phyloP scores from a whole-genome alignment of 768 basidiomycete genomes.

The Suillus variegatus region DNA sequence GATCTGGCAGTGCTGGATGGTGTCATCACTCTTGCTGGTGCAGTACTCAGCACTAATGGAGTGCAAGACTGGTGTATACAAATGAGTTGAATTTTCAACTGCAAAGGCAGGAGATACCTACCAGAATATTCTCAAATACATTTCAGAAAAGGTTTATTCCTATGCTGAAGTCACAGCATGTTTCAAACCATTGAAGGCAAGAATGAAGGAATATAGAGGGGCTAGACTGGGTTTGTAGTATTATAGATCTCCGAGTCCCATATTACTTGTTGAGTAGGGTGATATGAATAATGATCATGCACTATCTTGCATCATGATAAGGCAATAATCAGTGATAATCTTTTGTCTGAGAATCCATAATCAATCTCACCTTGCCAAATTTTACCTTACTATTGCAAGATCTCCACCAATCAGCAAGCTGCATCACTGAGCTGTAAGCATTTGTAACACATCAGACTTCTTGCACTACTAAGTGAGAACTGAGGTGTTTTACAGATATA shows the following conservation, averaged over 20 bases:
- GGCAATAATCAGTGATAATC: not conserved
- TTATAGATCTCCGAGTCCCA: not conserved
- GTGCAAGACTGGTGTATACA: not conserved
- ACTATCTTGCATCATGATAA: not conserved
- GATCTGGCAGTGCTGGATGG: not conserved
- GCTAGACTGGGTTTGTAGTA: not conserved
- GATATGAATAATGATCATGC: not conserved
- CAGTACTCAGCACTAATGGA: not conserved
- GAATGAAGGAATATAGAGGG: not conserved
- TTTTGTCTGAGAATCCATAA: not conserved
- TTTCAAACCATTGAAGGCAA: not conserved
- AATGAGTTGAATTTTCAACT: not conserved
- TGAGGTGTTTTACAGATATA: not conserved
- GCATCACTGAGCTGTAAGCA: not conserved
- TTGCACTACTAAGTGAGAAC: not conserved
- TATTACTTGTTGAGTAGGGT: not conserved
- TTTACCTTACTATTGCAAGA: not conserved
- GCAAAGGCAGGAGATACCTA: not conserved
- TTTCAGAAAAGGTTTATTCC: not conserved
- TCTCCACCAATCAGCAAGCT: not conserved
- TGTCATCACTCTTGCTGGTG: not conserved
- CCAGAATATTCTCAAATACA: not conserved
- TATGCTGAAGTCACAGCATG: not conserved
- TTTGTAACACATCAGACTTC: not conserved
- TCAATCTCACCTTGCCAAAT: not conserved